Evolutionary conservation across 352 stramenopile species (phyloP).

Genomic region (Phytophthora melonis): DNA sequence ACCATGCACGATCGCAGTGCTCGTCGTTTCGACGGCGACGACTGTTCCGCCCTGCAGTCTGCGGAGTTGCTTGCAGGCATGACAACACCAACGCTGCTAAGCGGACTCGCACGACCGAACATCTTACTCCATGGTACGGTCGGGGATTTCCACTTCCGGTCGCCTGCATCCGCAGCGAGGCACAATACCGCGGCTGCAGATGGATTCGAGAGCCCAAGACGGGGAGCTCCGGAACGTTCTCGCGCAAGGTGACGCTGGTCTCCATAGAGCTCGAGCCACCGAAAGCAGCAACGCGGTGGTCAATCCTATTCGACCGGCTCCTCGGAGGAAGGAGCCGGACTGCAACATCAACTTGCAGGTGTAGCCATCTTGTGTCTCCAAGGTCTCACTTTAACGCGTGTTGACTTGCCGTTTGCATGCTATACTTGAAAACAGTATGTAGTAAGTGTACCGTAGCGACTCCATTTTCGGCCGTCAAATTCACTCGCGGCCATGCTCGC

Average conservation of each 20-base stretch:
- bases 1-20: not conserved
- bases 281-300: conserved; percentile 25
- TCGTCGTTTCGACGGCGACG: conserved; percentile 5
- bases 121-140: no score
- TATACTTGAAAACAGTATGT: no score
- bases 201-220: not conserved
- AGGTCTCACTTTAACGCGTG: no score
- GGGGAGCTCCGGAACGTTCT: not conserved
- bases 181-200: conserved; percentile 5
- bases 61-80: not conserved
- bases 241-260: not conserved
- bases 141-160: not conserved
- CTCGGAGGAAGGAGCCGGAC: not conserved
- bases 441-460: not conserved
- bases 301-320: conserved; percentile 17
- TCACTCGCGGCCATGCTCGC: conserved; percentile 13
- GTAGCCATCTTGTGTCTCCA: not conserved
- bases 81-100: not conserved
- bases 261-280: conserved; percentile 2
- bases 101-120: not conserved
- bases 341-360: not conserved
- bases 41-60: no score
- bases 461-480: conserved; percentile 3
- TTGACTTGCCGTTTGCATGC: no score
- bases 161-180: not conserved